Percentiles rank a stretch among this genome's conserved stretches.
Conservation (phyloP, 2,329 filamentous ascomycete species). For the Ilyonectria destructans region DNA sequence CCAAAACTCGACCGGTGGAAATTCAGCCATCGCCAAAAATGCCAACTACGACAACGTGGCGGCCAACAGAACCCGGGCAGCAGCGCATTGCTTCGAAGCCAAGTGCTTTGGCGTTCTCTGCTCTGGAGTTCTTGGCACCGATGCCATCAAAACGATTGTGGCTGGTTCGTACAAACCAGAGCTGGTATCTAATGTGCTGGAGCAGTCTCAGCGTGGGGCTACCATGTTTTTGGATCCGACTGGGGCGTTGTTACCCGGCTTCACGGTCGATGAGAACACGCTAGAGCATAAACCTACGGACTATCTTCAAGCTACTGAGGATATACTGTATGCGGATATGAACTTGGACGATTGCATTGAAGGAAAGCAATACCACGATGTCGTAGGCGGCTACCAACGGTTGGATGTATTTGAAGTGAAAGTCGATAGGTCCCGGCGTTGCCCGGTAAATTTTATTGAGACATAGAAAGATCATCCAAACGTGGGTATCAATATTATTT, state of each 20-base stretch:
- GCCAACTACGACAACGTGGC: conserved; percentile 69
- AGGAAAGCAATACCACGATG: conserved; percentile 72
- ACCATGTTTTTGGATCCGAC: conserved; percentile 69
- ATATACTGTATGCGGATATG: conserved; percentile 67
- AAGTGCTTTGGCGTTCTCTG: conserved; percentile 71
- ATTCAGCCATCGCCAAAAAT: rapidly evolving
- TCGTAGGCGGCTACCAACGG: conserved; percentile 70
- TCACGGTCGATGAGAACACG: conserved; percentile 50
- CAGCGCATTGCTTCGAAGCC: conserved; percentile 72
- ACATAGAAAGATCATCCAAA: too few species aligned
- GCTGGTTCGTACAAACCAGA: conserved; percentile 45
- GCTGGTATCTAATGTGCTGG: conserved; percentile 52
- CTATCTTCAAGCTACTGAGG: conserved; percentile 63
- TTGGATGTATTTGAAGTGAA: conserved; percentile 69
- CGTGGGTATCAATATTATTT: too few species aligned
- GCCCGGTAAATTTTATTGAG: conserved; percentile 52
- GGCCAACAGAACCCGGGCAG: conserved; percentile 67
- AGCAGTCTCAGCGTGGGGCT: conserved; percentile 59
- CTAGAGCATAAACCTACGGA: conserved; percentile 49
- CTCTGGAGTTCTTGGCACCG: conserved; percentile 59
- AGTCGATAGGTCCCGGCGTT: conserved; percentile 60
- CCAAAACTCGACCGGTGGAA: background rate
- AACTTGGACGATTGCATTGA: conserved; percentile 67
- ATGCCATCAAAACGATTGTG: conserved; percentile 56
- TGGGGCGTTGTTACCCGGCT: conserved; percentile 58